Evolutionary conservation across 805 yeast genomes (phyloP).

Genomic region (Wickerhamiella sorbophila): DNA sequence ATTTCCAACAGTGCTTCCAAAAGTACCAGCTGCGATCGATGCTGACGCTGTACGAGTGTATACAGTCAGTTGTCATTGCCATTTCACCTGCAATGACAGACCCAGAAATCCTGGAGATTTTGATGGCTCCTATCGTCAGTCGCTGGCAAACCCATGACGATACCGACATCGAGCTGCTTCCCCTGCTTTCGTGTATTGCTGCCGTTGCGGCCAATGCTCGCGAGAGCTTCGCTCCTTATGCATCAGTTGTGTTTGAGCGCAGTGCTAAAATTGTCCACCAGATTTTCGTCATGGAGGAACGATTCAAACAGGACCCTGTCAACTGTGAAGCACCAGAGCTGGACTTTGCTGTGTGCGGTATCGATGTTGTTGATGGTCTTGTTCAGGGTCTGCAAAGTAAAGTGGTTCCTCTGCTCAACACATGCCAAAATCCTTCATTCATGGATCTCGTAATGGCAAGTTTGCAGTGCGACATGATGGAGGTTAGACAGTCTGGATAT

Average conservation of each 20-base stretch:
- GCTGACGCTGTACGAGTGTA: constrained; percentile 73
- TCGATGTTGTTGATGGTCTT: constrained; percentile 84
- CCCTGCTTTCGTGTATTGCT: constrained; percentile 83
- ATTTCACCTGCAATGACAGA: constrained; percentile 44
- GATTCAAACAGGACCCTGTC: constrained; percentile 46
- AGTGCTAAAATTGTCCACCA: constrained; percentile 54
- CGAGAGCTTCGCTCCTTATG: constrained; percentile 74
- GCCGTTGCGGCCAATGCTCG: constrained; percentile 81
- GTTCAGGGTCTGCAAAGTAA: constrained; percentile 73
- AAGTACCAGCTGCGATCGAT: constrained; percentile 72
- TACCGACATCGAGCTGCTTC: constrained; percentile 78
- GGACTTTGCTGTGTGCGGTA: constrained; percentile 76
- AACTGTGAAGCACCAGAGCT: constrained; percentile 55
- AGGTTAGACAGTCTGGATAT: constrained; percentile 86
- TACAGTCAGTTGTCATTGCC: constrained; percentile 76
- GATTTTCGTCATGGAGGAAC: constrained; percentile 52
- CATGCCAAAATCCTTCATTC: constrained; percentile 28
- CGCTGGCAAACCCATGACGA: constrained; percentile 71
- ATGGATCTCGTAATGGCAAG: constrained; percentile 53
- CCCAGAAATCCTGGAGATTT: constrained; percentile 40
- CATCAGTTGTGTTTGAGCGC: constrained; percentile 70
- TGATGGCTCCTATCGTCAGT: constrained; percentile 67
- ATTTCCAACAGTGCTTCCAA: constrained; percentile 58
- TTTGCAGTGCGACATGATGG: constrained; percentile 60
- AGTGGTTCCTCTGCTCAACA: constrained; percentile 38